These are phyloP conservation scores for Cronartium quercuum DNA, from an alignment of 1,284 basidiomycete species.

Conservation along the genomic window DNA sequence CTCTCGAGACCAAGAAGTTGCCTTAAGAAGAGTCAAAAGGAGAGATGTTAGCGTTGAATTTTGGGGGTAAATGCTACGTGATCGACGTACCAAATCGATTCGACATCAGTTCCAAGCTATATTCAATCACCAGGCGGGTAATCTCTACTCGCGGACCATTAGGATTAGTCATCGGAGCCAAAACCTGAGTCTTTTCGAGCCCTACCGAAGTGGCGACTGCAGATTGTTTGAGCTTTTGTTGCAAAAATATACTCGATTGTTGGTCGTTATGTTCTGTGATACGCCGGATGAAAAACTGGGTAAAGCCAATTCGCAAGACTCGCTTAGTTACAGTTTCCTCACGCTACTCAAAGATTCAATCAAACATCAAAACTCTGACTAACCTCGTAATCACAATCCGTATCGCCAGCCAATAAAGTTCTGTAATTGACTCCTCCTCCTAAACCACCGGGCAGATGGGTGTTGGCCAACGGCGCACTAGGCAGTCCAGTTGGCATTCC, in stretches of 20 bases:
- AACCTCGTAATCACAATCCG: conserved; percentile 39
- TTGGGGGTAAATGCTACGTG: not conserved
- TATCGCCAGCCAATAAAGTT: conserved; percentile 33
- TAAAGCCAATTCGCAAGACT: not conserved
- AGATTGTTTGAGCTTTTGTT: conserved; percentile 40
- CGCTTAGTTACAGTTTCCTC: not conserved
- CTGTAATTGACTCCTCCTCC: conserved; percentile 38
- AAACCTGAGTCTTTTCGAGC: not conserved
- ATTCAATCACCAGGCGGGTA: conserved; percentile 37
- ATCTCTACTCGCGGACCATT: conserved; percentile 22
- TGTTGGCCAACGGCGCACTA: not conserved
- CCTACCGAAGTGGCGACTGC: conserved; percentile 14
- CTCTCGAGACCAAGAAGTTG: conserved; percentile 38
- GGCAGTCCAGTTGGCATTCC: not conserved
- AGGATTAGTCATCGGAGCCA: not conserved
- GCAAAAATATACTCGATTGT: conserved; percentile 39
- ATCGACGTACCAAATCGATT: conserved; percentile 34
- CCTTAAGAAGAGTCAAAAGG: conserved; percentile 14
- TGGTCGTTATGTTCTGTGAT: conserved; percentile 40
- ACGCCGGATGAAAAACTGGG: conserved; percentile 37
- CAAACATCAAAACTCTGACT: not conserved
- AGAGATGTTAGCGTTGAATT: not conserved
- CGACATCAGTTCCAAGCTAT: conserved; percentile 38
- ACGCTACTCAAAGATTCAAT: not conserved
- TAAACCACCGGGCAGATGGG: not conserved